Evolutionary conservation across 805 yeast species (phyloP).

Genomic region (Ascoidea rubescens): DNA sequence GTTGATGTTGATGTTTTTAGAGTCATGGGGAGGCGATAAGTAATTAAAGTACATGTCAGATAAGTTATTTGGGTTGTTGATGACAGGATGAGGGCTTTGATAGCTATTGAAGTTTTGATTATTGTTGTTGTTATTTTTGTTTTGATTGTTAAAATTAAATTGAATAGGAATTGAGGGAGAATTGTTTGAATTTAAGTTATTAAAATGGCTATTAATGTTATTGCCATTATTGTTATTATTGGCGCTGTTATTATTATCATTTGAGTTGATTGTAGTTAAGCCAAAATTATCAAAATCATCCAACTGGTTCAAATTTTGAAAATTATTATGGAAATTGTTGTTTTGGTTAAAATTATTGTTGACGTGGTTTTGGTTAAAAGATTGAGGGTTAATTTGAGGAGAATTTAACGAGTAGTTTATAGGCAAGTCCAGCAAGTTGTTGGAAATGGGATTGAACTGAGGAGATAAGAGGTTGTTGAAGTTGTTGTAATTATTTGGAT

Average conservation of each 20-base stretch:
- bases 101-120: background rate
- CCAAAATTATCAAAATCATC: background rate
- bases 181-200: no score
- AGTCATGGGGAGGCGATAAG: background rate
- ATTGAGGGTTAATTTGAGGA: background rate
- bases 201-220: no score
- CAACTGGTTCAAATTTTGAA: no score
- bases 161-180: background rate
- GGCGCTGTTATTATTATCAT: background rate
- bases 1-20: background rate
- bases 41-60: no score
- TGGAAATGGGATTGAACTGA: background rate
- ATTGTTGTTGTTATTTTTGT: constrained; percentile 1
- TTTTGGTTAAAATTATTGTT: no score
- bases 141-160: background rate
- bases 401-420: background rate
- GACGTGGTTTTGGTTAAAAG: background rate
- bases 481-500: background rate
- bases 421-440: background rate
- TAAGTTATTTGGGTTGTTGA: background rate
- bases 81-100: background rate
- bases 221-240: background rate
- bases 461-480: constrained; percentile 7
- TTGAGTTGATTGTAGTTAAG: background rate
- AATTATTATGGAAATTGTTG: background rate